These are phyloP conservation scores for Arctium lappa DNA, from an alignment of 129 eudicot genomes.

Conservation along the genomic window DNA sequence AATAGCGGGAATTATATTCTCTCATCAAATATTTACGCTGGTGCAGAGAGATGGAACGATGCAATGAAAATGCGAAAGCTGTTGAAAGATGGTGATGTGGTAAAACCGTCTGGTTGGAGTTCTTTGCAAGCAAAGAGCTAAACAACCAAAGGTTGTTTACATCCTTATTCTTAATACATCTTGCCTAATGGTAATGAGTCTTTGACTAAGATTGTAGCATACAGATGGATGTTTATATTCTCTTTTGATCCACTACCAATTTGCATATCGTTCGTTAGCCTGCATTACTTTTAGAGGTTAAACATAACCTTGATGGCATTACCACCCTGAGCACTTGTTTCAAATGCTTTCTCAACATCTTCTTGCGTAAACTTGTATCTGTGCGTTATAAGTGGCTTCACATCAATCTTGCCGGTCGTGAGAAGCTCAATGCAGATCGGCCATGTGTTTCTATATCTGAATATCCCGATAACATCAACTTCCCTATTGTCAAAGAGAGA, in stretches of 20 bases:
- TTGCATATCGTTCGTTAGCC: background rate
- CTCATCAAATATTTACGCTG: constrained; percentile 54
- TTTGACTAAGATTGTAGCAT: background rate
- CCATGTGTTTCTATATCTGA: constrained; percentile 51
- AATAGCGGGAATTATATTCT: constrained; percentile 65
- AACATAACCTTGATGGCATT: constrained; percentile 60
- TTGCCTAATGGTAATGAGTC: background rate
- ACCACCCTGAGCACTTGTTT: constrained; percentile 50
- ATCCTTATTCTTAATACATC: background rate
- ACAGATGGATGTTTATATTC: background rate
- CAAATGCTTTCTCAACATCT: constrained; percentile 47
- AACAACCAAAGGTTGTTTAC: background rate
- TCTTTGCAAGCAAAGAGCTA: constrained; percentile 27
- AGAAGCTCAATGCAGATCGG: constrained; percentile 50
- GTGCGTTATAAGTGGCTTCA: constrained; percentile 58
- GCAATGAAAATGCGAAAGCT: constrained; percentile 52
- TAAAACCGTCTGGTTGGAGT: constrained; percentile 63
- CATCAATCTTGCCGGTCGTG: constrained; percentile 42
- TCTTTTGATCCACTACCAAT: background rate
- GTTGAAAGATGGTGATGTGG: constrained; percentile 51
- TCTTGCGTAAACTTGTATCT: constrained; percentile 41
- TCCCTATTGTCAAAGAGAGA: constrained; percentile 30
- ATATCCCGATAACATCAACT: constrained; percentile 49
- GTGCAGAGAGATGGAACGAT: constrained; percentile 66
- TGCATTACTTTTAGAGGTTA: constrained; percentile 24